A percentile compares a stretch with the other conserved stretches of the same genome.
Evolutionary conservation across 2,329 filamentous ascomycete genomes (phyloP).

Genomic region (Beauveria brongniartii): DNA sequence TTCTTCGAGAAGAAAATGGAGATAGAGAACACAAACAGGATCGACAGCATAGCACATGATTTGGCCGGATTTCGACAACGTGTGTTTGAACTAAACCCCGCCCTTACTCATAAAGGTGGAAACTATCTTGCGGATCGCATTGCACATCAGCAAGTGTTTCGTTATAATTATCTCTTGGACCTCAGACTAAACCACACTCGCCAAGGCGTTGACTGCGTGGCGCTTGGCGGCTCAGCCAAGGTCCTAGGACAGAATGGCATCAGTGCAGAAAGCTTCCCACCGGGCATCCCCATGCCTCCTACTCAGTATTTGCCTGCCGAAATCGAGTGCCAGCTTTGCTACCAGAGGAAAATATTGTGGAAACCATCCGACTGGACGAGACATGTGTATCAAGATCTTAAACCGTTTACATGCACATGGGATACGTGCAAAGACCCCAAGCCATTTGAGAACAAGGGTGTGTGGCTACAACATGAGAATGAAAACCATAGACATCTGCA

Average conservation of each 20-base stretch:
- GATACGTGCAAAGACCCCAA: slow-evolving; percentile 74
- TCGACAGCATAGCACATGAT: slow-evolving; percentile 63
- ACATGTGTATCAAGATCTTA: slow-evolving; percentile 87
- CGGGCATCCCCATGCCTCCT: slow-evolving; percentile 74
- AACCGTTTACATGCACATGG: slow-evolving; percentile 90
- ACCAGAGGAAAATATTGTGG: slow-evolving; percentile 72
- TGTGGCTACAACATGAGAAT: slow-evolving; percentile 92
- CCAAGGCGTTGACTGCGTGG: slow-evolving; percentile 52
- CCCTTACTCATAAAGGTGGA: slow-evolving; percentile 42
- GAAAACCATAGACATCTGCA: slow-evolving; percentile 84
- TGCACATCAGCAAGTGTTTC: slow-evolving; percentile 67
- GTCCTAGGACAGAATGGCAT: slow-evolving; percentile 60
- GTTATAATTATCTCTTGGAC: slow-evolving; percentile 71
- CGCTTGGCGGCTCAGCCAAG: slow-evolving; percentile 56
- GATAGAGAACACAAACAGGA: slow-evolving; percentile 53
- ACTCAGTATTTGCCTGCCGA: slow-evolving; percentile 70
- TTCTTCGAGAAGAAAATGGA: slow-evolving; percentile 45
- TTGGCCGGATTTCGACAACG: slow-evolving; percentile 70
- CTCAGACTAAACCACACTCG: slow-evolving; percentile 62
- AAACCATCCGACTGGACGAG: slow-evolving; percentile 97
- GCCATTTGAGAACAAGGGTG: slow-evolving; percentile 90
- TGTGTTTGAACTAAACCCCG: slow-evolving; percentile 65
- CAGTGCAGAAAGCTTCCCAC: slow-evolving; percentile 66
- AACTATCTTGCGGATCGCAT: slow-evolving; percentile 69
- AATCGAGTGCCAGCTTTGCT: slow-evolving; percentile 86